phyloP scores from a whole-genome alignment of 331 rosid species.

The Dryas integrifolia region DNA sequence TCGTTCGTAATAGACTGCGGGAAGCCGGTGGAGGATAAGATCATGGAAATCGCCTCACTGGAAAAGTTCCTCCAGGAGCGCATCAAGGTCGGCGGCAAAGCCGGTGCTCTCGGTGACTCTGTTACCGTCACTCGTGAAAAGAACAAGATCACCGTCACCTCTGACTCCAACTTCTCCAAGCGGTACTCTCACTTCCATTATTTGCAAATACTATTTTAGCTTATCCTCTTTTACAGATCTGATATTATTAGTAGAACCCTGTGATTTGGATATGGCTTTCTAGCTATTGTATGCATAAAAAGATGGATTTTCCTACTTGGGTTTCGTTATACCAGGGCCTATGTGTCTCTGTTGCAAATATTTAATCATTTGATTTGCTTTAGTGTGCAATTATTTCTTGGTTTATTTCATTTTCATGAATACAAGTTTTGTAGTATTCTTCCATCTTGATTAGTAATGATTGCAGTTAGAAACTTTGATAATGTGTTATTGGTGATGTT shows the following conservation, averaged over 20 bases:
- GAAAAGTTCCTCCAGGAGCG: constrained; percentile 95
- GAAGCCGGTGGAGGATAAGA: constrained; percentile 95
- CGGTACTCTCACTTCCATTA: constrained; percentile 37
- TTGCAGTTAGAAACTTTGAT: not conserved
- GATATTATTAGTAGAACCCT: not conserved
- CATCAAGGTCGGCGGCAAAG: constrained; percentile 94
- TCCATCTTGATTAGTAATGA: not conserved
- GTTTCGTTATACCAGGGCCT: not conserved
- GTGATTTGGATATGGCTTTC: not conserved
- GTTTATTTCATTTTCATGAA: not conserved
- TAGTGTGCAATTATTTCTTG: too few species aligned
- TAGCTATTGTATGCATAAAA: not conserved
- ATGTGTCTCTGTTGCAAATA: too few species aligned
- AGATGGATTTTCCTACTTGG: not conserved
- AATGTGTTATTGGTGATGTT: not conserved
- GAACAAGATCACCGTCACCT: constrained; percentile 81
- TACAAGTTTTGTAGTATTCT: not conserved
- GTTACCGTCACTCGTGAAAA: constrained; percentile 71
- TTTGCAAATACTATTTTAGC: not conserved
- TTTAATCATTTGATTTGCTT: too few species aligned
- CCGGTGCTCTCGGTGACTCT: constrained; percentile 89
- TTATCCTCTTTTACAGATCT: not conserved
- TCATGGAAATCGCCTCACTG: constrained; percentile 90
- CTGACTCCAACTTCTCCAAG: constrained; percentile 78
- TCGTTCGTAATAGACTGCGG: constrained; percentile 80